Conservation (phyloP, 2,329 filamentous ascomycete species). For the Botrytis fabae region DNA sequence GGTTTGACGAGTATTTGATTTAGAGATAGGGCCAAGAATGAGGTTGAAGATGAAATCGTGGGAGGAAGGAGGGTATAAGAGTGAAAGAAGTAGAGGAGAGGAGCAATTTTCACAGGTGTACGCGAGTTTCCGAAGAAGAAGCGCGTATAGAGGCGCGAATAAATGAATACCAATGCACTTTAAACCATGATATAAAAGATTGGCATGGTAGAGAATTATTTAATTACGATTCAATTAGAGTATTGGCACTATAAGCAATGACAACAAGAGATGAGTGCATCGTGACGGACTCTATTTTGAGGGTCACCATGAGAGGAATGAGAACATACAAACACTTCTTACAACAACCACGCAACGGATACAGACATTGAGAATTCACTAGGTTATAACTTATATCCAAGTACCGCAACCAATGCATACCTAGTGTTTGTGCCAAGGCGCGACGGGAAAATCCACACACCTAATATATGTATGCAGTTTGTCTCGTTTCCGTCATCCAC, state of each 20-base stretch:
- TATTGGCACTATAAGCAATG: not conserved
- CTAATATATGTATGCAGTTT: not conserved
- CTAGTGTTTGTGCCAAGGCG: not conserved
- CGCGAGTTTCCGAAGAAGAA: not conserved
- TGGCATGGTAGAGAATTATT: not conserved
- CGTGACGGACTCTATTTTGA: not conserved
- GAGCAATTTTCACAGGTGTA: too few species aligned
- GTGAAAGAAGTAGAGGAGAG: not conserved
- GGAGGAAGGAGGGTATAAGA: not conserved
- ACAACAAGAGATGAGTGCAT: not conserved
- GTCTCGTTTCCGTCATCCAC: not conserved
- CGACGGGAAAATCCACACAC: not conserved
- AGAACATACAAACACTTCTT: not conserved
- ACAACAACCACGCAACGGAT: not conserved
- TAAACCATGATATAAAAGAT: not conserved
- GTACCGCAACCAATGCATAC: not conserved
- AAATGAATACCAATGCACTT: not conserved
- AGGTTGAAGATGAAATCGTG: too few species aligned
- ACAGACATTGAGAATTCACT: not conserved
- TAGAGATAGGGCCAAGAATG: conserved; percentile 24
- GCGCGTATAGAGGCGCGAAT: not conserved
- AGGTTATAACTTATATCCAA: not conserved
- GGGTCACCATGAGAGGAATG: not conserved
- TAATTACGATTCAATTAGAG: not conserved
- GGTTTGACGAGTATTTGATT: conserved; percentile 67